Conservation (phyloP, 169 alveolate genomes). For the Perkinsus olseni region DNA sequence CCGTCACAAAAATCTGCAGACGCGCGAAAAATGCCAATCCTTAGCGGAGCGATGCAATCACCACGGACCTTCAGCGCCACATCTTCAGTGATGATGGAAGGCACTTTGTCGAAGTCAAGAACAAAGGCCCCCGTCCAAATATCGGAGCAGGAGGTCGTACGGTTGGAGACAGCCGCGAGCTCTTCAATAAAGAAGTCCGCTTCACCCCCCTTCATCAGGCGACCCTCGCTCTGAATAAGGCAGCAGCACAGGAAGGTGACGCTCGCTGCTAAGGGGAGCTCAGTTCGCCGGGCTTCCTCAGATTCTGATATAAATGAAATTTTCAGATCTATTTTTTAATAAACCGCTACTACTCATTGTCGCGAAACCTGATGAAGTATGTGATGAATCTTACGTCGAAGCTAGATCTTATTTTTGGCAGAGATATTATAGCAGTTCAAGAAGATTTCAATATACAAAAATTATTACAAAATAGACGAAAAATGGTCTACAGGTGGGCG, state of each 20-base stretch:
- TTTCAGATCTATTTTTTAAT: too few species aligned
- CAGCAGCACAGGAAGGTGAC: neutral
- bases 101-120: neutral
- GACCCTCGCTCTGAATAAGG: neutral
- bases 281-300: neutral
- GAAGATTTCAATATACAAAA: too few species aligned
- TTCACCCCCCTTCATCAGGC: neutral
- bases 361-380: too few species aligned
- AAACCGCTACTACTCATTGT: too few species aligned
- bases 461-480: too few species aligned
- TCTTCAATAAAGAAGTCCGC: neutral
- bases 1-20: neutral
- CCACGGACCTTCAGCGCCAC: neutral
- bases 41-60: neutral
- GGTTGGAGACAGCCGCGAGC: neutral
- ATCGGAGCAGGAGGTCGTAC: neutral
- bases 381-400: too few species aligned
- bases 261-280: neutral
- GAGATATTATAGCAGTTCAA: too few species aligned
- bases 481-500: too few species aligned
- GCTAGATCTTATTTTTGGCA: too few species aligned
- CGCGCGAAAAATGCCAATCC: neutral
- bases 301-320: too few species aligned
- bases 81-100: neutral
- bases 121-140: neutral